Percentiles rank a stretch among this genome's conserved stretches.
phyloP scores from a whole-genome alignment of 805 yeast species.

The Saturnispora halmiae region DNA sequence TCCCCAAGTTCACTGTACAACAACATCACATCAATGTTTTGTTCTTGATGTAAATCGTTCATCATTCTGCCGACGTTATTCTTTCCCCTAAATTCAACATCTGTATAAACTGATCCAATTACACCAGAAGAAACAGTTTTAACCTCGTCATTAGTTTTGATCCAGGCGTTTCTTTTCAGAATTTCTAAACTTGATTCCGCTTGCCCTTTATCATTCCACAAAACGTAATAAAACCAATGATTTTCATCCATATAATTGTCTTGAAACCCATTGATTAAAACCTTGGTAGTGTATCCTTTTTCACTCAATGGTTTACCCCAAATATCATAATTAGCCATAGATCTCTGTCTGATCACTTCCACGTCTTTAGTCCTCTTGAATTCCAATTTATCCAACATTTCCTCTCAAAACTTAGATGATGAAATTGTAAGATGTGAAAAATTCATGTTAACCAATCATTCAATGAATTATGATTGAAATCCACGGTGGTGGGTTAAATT shows the following conservation, averaged over 20 bases:
- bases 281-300: constrained; percentile 21
- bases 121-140: constrained; percentile 22
- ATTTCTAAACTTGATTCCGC: constrained; percentile 22
- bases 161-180: constrained; percentile 20
- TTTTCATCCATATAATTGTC: constrained; percentile 21
- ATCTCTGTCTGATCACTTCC: constrained; percentile 17
- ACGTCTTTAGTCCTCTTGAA: constrained; percentile 18
- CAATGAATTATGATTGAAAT: background rate
- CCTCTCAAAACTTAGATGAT: too few species aligned
- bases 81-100: constrained; percentile 37
- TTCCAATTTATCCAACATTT: too few species aligned
- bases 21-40: constrained; percentile 30
- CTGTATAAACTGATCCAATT: constrained; percentile 55
- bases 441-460: background rate
- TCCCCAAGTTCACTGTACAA: constrained; percentile 70
- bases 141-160: constrained; percentile 6
- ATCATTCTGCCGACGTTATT: constrained; percentile 51
- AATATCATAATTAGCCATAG: constrained; percentile 16
- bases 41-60: constrained; percentile 23
- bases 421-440: background rate
- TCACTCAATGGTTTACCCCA: constrained; percentile 24
- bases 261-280: constrained; percentile 14
- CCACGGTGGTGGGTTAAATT: background rate
- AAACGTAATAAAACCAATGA: constrained; percentile 18
- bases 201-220: constrained; percentile 17